Evolutionary conservation across 1,284 basidiomycete species (phyloP).

Genomic region (Austroboletus novae-zelandiae): DNA sequence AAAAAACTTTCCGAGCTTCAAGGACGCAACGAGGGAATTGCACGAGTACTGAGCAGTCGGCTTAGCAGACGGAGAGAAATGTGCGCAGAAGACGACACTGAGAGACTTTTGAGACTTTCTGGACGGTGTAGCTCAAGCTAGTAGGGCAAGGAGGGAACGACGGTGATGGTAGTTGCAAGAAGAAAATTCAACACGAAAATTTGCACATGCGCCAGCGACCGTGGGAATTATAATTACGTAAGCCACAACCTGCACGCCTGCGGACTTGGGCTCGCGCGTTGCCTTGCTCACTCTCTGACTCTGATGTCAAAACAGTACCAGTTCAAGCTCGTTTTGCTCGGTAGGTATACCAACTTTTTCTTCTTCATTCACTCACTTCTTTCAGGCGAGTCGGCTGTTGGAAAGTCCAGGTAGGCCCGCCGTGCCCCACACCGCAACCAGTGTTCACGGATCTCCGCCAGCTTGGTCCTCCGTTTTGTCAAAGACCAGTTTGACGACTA

Average conservation of each 20-base stretch:
- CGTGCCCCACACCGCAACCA: background rate
- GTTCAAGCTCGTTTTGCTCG: slow-evolving; percentile 90
- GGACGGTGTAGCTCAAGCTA: slow-evolving; percentile 24
- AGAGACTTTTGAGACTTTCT: slow-evolving; percentile 19
- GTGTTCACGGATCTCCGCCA: slow-evolving; percentile 34
- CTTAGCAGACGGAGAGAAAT: slow-evolving; percentile 27
- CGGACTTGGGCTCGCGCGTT: background rate
- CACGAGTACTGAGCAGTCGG: slow-evolving; percentile 27
- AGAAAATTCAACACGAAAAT: slow-evolving; percentile 18
- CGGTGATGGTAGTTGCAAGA: slow-evolving; percentile 28
- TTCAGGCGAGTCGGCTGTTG: slow-evolving; percentile 93
- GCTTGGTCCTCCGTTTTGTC: slow-evolving; percentile 92
- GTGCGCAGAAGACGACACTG: slow-evolving; percentile 22
- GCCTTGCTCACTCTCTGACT: slow-evolving; percentile 32
- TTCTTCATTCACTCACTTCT: background rate
- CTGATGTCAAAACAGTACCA: slow-evolving; percentile 81
- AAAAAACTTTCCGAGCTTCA: slow-evolving; percentile 21
- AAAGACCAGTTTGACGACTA: slow-evolving; percentile 99
- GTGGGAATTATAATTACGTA: slow-evolving; percentile 32
- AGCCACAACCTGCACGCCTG: slow-evolving; percentile 9
- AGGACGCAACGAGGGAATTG: slow-evolving; percentile 32
- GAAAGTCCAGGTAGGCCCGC: slow-evolving; percentile 80
- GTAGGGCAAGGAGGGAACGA: slow-evolving; percentile 21
- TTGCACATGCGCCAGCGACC: slow-evolving; percentile 14
- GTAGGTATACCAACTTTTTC: slow-evolving; percentile 40